Conservation (phyloP, 2,329 filamentous ascomycete genomes). For the Capronia coronata region DNA sequence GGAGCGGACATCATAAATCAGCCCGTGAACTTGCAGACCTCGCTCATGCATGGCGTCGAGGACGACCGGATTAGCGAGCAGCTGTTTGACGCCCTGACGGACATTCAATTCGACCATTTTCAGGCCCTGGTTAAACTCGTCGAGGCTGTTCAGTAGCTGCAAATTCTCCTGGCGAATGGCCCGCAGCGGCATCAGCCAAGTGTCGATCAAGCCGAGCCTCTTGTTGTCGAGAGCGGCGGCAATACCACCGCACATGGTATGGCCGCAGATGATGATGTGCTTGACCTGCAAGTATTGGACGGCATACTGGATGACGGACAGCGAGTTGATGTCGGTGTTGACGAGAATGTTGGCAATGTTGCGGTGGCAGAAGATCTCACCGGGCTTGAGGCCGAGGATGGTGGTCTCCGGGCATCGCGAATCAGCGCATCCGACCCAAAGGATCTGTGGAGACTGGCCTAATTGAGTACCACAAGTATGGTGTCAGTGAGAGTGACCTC, state of each 20-base stretch:
- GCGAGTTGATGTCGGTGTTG: conserved; percentile 66
- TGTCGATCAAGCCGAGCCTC: conserved; percentile 54
- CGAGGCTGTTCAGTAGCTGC: conserved; percentile 44
- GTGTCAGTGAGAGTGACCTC: neutral
- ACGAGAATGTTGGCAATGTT: conserved; percentile 84
- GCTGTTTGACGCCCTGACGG: conserved; percentile 56
- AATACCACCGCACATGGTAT: conserved; percentile 56
- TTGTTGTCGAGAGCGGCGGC: conserved; percentile 50
- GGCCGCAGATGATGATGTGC: conserved; percentile 56
- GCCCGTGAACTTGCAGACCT: conserved; percentile 68
- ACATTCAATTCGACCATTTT: conserved; percentile 74
- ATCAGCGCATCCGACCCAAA: conserved; percentile 86
- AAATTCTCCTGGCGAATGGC: conserved; percentile 50
- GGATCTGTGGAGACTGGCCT: conserved; percentile 54
- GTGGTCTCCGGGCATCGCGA: conserved; percentile 78
- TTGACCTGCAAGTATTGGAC: conserved; percentile 64
- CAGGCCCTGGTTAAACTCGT: conserved; percentile 46
- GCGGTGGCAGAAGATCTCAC: conserved; percentile 82
- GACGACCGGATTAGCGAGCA: conserved; percentile 63
- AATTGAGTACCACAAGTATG: too few relatives aligned
- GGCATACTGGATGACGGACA: conserved; percentile 72
- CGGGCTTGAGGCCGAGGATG: conserved; percentile 64
- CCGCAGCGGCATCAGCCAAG: conserved; percentile 55
- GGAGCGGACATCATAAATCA: conserved; percentile 61
- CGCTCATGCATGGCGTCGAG: conserved; percentile 64